Evolutionary conservation across 768 basidiomycete species (phyloP).

Genomic region (Boletus huronensis): DNA sequence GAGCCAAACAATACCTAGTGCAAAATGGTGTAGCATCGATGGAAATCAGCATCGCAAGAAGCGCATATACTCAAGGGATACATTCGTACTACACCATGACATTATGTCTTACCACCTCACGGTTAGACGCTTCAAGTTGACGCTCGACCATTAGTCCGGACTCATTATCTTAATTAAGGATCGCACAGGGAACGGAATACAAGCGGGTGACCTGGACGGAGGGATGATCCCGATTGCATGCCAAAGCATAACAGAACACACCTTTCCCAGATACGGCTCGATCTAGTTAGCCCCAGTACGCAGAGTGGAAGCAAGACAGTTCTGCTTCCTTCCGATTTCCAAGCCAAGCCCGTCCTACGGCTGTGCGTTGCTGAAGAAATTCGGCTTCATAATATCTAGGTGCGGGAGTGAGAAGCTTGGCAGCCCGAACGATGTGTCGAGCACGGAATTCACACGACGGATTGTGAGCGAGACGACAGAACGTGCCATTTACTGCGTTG

Average conservation of each 20-base stretch:
- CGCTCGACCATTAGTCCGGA: background rate
- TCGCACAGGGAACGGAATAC: too few relatives aligned
- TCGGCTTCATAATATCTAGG: background rate
- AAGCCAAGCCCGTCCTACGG: background rate
- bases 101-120: background rate
- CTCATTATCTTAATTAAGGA: background rate
- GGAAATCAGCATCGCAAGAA: background rate
- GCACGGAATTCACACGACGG: background rate
- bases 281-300: background rate
- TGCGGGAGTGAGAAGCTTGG: background rate
- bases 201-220: background rate
- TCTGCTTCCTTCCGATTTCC: background rate
- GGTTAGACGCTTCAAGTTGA: background rate
- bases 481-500: background rate
- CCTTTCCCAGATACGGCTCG: background rate
- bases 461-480: background rate
- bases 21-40: background rate
- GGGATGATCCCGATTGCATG: background rate
- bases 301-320: background rate
- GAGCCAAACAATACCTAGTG: background rate
- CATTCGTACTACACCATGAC: background rate
- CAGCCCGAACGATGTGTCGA: background rate
- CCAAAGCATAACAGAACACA: background rate
- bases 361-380: background rate
- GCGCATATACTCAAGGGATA: background rate